Percentiles rank a stretch among this genome's conserved stretches.
Evolutionary conservation across 352 stramenopile genomes (phyloP).

Genomic region (Phytophthora boehmeriae): DNA sequence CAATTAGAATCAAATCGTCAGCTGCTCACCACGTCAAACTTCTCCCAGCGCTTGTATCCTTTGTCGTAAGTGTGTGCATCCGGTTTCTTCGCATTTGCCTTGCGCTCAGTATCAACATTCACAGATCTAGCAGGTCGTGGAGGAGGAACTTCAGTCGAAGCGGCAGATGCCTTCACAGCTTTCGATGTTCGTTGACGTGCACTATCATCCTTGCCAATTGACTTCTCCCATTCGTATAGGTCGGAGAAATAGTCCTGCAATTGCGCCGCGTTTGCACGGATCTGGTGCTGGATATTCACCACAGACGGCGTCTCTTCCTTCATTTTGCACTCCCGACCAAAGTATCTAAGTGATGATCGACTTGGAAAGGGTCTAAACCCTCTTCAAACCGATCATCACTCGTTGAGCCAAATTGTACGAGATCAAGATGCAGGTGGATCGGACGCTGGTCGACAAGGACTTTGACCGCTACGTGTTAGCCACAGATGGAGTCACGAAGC

Average conservation of each 20-base stretch:
- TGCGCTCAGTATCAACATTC: background rate
- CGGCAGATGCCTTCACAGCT: conserved; percentile 10
- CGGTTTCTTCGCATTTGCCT: conserved; percentile 26
- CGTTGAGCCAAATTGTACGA: background rate
- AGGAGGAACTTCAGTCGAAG: conserved; percentile 15
- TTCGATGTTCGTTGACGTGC: conserved; percentile 30
- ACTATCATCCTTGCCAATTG: conserved; percentile 59
- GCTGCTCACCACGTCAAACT: conserved; percentile 81
- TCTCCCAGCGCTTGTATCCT: conserved; percentile 91
- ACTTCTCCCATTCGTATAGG: conserved; percentile 82
- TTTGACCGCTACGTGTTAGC: conserved; percentile 83
- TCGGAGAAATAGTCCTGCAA: conserved; percentile 82
- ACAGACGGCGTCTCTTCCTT: conserved; percentile 36
- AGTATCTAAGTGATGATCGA: no score
- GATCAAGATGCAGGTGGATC: conserved; percentile 65
- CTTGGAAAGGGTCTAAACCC: no score
- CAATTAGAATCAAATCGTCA: background rate
- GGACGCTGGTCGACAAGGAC: conserved; percentile 70
- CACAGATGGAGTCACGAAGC: conserved; percentile 35
- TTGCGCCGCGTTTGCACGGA: conserved; percentile 77
- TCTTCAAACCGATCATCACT: no score
- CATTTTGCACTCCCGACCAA: no score
- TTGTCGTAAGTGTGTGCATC: conserved; percentile 89
- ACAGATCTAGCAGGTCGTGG: conserved; percentile 24
- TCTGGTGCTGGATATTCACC: conserved; percentile 82